phyloP scores from a whole-genome alignment of 805 yeast genomes.

The Suhomyces sp. region DNA sequence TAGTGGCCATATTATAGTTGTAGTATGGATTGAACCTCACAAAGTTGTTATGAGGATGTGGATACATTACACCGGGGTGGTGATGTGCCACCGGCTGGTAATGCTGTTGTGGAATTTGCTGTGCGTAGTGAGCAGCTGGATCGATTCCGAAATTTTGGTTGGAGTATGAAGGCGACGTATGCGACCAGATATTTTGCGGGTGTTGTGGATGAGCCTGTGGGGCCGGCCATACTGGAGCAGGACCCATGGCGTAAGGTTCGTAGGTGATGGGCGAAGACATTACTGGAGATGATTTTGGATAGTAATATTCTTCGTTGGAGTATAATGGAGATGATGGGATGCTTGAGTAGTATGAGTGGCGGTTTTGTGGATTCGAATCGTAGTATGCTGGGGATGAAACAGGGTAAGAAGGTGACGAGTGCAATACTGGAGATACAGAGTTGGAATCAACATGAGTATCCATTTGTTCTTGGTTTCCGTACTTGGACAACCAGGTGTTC shows the following conservation, averaged over 20 bases:
- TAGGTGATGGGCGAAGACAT: constrained; percentile 25
- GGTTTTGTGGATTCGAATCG: not conserved
- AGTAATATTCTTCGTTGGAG: constrained; percentile 11
- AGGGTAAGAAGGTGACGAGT: constrained; percentile 6
- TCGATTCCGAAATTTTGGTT: constrained; percentile 10
- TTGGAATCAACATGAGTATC: not conserved
- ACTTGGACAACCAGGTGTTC: constrained; percentile 42
- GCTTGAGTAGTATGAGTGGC: constrained; percentile 6
- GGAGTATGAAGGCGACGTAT: constrained; percentile 21
- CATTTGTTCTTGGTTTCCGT: constrained; percentile 6
- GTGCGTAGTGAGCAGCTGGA: constrained; percentile 16
- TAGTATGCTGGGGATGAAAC: constrained; percentile 9
- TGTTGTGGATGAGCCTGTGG: constrained; percentile 3
- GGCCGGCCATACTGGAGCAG: constrained; percentile 1
- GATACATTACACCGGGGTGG: constrained; percentile 4
- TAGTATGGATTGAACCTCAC: constrained; percentile 41
- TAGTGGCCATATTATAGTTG: constrained; percentile 30
- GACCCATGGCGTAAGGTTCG: constrained; percentile 4
- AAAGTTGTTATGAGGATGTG: constrained; percentile 14
- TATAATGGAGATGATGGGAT: constrained; percentile 22
- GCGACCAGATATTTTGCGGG: constrained; percentile 22
- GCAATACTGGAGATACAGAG: constrained; percentile 6
- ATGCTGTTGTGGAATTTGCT: not conserved
- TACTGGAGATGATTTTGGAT: constrained; percentile 24
- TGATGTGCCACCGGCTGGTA: not conserved